phyloP scores from a whole-genome alignment of 2,329 filamentous ascomycete genomes.

The Dactylonectria macrodidyma region DNA sequence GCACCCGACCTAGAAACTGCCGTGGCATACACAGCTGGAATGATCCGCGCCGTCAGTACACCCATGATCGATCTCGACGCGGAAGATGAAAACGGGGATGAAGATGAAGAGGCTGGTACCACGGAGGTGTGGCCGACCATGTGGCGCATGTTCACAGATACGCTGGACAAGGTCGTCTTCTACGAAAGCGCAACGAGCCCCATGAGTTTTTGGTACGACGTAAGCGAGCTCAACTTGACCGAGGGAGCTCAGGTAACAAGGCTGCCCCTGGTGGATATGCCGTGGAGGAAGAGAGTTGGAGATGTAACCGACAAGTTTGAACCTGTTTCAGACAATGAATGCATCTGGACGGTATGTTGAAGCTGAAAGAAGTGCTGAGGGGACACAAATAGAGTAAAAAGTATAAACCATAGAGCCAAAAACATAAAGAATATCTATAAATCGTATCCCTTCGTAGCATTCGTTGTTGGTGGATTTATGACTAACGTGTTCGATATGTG shows the following conservation, averaged over 20 bases:
- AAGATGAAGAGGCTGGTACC: not conserved
- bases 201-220: conserved; percentile 28
- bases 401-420: not conserved
- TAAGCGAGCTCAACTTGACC: conserved; percentile 21
- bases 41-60: conserved; percentile 38
- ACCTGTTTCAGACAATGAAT: conserved; percentile 4
- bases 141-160: conserved; percentile 36
- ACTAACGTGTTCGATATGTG: not conserved
- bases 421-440: not conserved
- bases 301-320: conserved; percentile 31
- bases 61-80: conserved; percentile 21
- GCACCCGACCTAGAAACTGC: conserved; percentile 26
- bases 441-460: not conserved
- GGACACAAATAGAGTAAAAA: not conserved
- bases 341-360: conserved; percentile 21
- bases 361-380: not conserved
- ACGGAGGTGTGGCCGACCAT: conserved; percentile 34
- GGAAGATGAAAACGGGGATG: not conserved
- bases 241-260: conserved; percentile 8
- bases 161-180: conserved; percentile 18
- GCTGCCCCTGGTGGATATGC: conserved; percentile 17
- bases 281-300: conserved; percentile 26
- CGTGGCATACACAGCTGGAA: conserved; percentile 31
- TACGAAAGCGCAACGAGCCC: conserved; percentile 35
- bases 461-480: not conserved